Percentiles rank a stretch among this genome's conserved stretches.
phyloP scores from a whole-genome alignment of 2,329 filamentous ascomycete species.

The Sporothrix mexicana region DNA sequence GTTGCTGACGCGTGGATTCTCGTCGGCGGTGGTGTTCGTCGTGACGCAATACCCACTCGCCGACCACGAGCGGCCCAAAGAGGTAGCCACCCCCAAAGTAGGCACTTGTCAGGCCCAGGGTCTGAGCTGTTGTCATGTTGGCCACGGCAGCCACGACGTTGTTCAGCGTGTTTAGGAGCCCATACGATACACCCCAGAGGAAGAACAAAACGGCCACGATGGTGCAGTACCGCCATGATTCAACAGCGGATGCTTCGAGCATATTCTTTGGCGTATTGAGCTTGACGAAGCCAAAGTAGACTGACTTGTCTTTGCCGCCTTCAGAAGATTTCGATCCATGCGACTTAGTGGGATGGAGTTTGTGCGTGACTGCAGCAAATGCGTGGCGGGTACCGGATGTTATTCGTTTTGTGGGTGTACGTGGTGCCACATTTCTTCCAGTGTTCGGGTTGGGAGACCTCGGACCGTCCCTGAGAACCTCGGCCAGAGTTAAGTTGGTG shows the following conservation, averaged over 20 bases:
- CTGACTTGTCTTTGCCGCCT: background rate
- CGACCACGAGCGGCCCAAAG: conserved; percentile 71
- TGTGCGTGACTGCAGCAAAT: background rate
- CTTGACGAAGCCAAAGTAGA: conserved; percentile 74
- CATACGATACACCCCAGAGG: conserved; percentile 86
- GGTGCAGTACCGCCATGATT: conserved; percentile 73
- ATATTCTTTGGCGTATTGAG: conserved; percentile 73
- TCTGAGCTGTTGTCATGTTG: conserved; percentile 65
- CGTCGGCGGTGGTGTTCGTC: conserved; percentile 63
- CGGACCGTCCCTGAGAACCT: background rate
- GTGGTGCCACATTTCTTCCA: background rate
- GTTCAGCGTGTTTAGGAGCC: conserved; percentile 82
- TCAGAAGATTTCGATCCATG: background rate
- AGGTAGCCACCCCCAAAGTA: conserved; percentile 76
- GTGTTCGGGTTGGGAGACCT: background rate
- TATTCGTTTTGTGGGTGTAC: background rate
- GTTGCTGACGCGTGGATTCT: conserved; percentile 39
- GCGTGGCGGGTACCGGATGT: conserved; percentile 9
- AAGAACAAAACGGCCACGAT: conserved; percentile 84
- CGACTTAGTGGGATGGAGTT: background rate
- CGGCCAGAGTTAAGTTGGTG: too few relatives aligned
- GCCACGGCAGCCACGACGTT: conserved; percentile 68
- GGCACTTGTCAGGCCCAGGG: conserved; percentile 69
- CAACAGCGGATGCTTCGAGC: conserved; percentile 65
- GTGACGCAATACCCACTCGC: conserved; percentile 71